Evolutionary conservation across 371 early-diverging fungal species (phyloP).

Genomic region (Enteropsectra breve): DNA sequence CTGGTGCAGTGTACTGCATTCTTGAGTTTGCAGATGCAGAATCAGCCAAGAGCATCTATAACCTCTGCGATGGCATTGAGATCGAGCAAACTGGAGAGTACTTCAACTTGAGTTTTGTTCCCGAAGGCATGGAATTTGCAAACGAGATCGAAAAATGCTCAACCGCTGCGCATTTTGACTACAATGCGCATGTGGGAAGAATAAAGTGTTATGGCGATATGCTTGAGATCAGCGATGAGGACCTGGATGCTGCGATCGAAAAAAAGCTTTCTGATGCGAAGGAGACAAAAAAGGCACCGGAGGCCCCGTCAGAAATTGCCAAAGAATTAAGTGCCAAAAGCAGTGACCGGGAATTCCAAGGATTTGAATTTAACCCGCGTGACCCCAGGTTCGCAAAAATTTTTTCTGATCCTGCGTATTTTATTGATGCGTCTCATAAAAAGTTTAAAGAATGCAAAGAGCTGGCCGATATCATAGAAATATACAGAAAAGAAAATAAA

Average conservation of each 20-base stretch:
- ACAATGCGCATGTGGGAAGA: constrained; percentile 5
- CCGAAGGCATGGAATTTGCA: constrained; percentile 20
- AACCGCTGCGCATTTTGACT: neutral
- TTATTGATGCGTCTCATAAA: constrained; percentile 32
- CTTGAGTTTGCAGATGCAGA: constrained; percentile 13
- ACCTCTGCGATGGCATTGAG: constrained; percentile 20
- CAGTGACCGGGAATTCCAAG: constrained; percentile 7
- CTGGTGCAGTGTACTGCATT: constrained; percentile 7
- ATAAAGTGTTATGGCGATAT: constrained; percentile 29
- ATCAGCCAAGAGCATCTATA: constrained; percentile 19
- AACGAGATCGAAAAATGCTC: constrained; percentile 10
- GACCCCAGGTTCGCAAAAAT: constrained; percentile 24
- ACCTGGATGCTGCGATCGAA: constrained; percentile 13
- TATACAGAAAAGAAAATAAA: constrained; percentile 12
- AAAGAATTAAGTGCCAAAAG: constrained; percentile 1
- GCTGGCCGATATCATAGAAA: constrained; percentile 15
- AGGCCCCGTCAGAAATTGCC: constrained; percentile 1
- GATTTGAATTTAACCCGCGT: constrained; percentile 23
- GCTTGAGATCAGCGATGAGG: constrained; percentile 6
- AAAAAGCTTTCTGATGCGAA: neutral
- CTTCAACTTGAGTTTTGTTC: constrained; percentile 36
- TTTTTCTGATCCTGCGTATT: constrained; percentile 15
- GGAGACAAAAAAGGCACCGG: constrained; percentile 1
- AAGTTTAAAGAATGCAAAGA: constrained; percentile 19
- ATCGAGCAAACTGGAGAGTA: constrained; percentile 19